Percentiles rank a stretch among this genome's conserved stretches.
Conservation (phyloP, 805 yeast genomes). For the Ogataea zsoltii region DNA sequence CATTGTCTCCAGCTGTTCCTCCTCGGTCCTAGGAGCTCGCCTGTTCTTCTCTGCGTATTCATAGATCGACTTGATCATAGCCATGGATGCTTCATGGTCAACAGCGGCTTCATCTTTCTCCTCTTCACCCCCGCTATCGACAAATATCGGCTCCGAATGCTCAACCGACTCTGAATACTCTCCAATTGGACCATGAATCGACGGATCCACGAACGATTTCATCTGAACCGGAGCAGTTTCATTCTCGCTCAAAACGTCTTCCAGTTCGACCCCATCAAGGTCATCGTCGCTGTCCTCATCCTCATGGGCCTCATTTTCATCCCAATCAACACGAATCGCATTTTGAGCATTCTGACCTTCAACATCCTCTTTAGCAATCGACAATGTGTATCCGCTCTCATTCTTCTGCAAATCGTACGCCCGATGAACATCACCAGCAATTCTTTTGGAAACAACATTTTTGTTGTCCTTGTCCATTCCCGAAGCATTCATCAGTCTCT, state of each 20-base stretch:
- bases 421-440: constrained; percentile 81
- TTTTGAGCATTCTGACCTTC: constrained; percentile 42
- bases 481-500: constrained; percentile 75
- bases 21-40: constrained; percentile 6
- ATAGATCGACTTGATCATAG: constrained; percentile 33
- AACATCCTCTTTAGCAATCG: constrained; percentile 45
- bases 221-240: constrained; percentile 1
- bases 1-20: constrained; percentile 16
- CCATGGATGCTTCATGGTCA: constrained; percentile 21
- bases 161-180: background rate
- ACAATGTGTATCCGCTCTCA: constrained; percentile 82
- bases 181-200: constrained; percentile 1
- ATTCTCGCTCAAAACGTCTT: constrained; percentile 34
- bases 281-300: constrained; percentile 20
- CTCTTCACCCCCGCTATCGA: constrained; percentile 8
- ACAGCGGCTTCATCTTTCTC: background rate
- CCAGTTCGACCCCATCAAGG: constrained; percentile 36
- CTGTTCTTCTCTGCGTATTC: constrained; percentile 33
- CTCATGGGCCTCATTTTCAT: constrained; percentile 7
- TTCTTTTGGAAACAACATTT: constrained; percentile 48
- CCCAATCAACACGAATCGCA: constrained; percentile 50
- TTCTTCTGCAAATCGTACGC: constrained; percentile 74
- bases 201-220: constrained; percentile 22
- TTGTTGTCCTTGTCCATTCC: constrained; percentile 65
- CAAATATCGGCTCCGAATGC: constrained; percentile 22